Evolutionary conservation across 495 filamentous ascomycete species (phyloP).

Genomic region (Halenospora varia): DNA sequence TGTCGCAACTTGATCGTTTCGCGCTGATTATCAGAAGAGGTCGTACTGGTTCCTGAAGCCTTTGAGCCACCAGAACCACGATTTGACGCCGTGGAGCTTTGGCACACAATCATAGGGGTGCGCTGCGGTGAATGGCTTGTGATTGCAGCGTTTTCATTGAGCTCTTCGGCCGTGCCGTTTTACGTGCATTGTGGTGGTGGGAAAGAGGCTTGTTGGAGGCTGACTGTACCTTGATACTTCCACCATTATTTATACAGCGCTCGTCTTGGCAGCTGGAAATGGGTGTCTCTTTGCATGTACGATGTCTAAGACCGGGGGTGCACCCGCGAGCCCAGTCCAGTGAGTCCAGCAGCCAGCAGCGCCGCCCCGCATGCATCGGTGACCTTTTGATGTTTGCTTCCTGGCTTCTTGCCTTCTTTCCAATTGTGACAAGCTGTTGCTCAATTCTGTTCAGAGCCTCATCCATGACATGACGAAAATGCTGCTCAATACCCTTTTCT

Average conservation of each 20-base stretch:
- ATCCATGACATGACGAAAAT: slow-evolving; percentile 1
- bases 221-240: background rate
- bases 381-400: background rate
- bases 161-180: background rate
- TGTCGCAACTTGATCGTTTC: background rate
- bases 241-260: background rate
- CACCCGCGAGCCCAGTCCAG: too few relatives aligned
- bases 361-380: background rate
- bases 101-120: too few relatives aligned
- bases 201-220: background rate
- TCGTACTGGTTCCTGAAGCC: background rate
- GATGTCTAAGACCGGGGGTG: too few relatives aligned
- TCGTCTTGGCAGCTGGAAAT: background rate
- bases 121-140: background rate
- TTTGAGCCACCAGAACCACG: background rate
- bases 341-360: background rate
- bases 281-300: too few relatives aligned
- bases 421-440: background rate
- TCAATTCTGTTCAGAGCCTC: background rate
- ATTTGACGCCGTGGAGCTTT: slow-evolving; percentile 5
- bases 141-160: background rate
- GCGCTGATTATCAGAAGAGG: background rate
- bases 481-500: slow-evolving; percentile 2
- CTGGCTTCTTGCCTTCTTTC: background rate
- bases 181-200: background rate